phyloP scores from a whole-genome alignment of 768 basidiomycete genomes.

The Mycena maculata region DNA sequence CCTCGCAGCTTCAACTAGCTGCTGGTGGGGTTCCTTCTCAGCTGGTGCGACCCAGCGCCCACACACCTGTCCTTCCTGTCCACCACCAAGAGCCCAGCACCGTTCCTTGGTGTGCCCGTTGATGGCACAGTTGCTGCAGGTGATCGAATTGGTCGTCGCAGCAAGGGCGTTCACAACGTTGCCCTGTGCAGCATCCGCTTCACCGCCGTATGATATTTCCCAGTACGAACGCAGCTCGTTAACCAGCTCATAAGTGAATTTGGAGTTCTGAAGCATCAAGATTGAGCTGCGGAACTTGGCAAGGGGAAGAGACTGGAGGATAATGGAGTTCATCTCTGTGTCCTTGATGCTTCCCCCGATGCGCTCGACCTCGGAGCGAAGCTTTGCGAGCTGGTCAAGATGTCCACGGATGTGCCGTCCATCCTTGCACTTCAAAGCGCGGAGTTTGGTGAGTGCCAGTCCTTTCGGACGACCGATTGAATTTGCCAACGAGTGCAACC shows the following conservation, averaged over 20 bases:
- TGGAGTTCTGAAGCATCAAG: background rate
- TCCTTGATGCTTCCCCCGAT: background rate
- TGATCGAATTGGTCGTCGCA: background rate
- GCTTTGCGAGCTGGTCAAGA: background rate
- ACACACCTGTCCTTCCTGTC: no score
- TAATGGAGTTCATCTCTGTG: no score
- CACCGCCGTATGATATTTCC: background rate
- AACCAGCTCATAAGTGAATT: background rate
- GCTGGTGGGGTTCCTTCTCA: background rate
- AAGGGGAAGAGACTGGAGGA: background rate
- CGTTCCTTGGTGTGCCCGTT: background rate
- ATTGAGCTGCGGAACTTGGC: background rate
- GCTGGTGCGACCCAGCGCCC: background rate
- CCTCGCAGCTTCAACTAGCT: slow-evolving; percentile 4
- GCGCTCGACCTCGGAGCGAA: background rate
- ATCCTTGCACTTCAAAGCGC: slow-evolving; percentile 6
- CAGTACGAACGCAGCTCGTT: background rate
- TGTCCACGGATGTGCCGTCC: background rate
- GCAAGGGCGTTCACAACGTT: background rate
- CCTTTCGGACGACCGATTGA: background rate
- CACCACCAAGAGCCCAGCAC: no score
- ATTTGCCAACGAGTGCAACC: background rate
- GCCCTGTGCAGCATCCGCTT: background rate
- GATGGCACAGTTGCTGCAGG: background rate
- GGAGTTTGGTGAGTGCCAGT: slow-evolving; percentile 5